Conservation (phyloP, 73 alveolate genomes). For the Tetrahymena borealis region DNA sequence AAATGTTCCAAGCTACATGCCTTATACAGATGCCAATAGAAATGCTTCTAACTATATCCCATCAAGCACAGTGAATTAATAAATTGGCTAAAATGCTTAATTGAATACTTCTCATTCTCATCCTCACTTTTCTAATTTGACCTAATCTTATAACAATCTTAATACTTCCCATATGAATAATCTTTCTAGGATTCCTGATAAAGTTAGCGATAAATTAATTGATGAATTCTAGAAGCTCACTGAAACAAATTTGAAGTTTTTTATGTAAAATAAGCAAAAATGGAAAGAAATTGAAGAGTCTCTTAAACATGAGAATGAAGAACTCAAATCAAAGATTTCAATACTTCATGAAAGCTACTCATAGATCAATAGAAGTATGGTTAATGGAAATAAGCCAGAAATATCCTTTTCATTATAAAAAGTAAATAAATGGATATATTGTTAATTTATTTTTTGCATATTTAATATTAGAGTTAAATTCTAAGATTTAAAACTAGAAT, state of each 20-base stretch:
- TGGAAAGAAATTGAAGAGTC: neutral
- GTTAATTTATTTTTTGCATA: neutral
- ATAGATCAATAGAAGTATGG: neutral
- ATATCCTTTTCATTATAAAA: neutral
- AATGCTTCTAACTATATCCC: neutral
- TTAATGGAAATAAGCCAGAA: neutral
- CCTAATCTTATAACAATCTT: neutral
- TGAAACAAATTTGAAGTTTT: neutral
- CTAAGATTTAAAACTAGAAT: too few relatives aligned
- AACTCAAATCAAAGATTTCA: neutral
- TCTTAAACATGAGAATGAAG: neutral
- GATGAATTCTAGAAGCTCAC: neutral
- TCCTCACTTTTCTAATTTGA: too few relatives aligned
- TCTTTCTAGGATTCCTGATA: conserved; percentile 1
- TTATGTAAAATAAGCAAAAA: neutral
- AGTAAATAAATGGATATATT: neutral
- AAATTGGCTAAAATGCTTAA: too few relatives aligned
- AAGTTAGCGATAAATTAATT: neutral
- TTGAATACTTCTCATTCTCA: too few relatives aligned
- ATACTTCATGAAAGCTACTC: neutral
- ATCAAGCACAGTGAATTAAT: too few relatives aligned
- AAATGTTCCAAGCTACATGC: neutral
- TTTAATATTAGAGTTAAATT: neutral
- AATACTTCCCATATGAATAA: neutral
- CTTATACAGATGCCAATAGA: neutral